A percentile compares a stretch with the other conserved stretches of the same genome.
Evolutionary conservation across 1,139 yeast species (phyloP).

Genomic region (Candida sanyaensis): DNA sequence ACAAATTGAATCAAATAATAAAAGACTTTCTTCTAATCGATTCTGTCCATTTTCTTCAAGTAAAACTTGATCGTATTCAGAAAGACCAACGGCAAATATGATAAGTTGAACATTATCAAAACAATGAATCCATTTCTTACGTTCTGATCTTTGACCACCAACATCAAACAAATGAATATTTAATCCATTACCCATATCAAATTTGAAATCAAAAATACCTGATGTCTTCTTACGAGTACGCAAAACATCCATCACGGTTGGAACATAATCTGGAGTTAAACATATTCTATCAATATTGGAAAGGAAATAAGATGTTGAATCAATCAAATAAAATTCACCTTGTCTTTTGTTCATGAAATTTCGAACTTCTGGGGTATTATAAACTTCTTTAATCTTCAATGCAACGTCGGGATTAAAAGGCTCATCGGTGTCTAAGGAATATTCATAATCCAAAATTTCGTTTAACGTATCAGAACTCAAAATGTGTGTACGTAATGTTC

Average conservation of each 20-base stretch:
- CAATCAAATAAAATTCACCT: constrained; percentile 80
- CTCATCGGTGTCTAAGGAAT: constrained; percentile 49
- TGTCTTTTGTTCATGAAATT: constrained; percentile 60
- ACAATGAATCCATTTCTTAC: constrained; percentile 95
- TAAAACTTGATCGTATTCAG: constrained; percentile 86
- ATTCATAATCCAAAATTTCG: constrained; percentile 48
- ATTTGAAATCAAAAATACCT: constrained; percentile 83
- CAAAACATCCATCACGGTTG: constrained; percentile 74
- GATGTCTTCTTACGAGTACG: constrained; percentile 91
- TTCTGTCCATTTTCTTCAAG: constrained; percentile 80
- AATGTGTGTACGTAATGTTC: constrained; percentile 20
- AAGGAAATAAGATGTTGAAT: constrained; percentile 82
- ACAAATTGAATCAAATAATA: constrained; percentile 85
- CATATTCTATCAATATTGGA: constrained; percentile 63
- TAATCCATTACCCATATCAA: constrained; percentile 71
- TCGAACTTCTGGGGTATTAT: constrained; percentile 59
- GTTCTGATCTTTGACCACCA: constrained; percentile 92
- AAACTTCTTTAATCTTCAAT: constrained; percentile 46
- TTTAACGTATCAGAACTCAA: constrained; percentile 46
- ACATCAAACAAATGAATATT: constrained; percentile 87
- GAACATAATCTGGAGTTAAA: constrained; percentile 60
- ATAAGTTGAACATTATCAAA: constrained; percentile 89
- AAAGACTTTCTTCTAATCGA: constrained; percentile 81
- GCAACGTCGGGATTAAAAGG: constrained; percentile 49
- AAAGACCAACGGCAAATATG: constrained; percentile 85